Evolutionary conservation across 2,329 filamentous ascomycete species (phyloP), one percentile per base, ranked within the genome.

Genomic region (Apiospora rasikravindrae): DNA sequence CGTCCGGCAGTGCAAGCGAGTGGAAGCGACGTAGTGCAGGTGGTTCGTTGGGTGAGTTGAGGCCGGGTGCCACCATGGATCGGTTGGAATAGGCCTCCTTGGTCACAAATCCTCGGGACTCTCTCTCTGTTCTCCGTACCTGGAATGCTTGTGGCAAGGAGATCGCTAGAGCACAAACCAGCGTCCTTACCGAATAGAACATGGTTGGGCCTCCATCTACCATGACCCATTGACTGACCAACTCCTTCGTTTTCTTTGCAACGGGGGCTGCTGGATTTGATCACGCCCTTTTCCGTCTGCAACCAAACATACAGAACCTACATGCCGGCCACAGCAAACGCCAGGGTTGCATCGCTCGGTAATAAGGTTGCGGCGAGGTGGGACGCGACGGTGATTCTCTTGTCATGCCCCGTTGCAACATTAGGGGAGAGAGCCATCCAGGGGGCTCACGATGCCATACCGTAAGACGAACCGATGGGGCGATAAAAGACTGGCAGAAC

Each of bases 11-110:
- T 64, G 57, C 57, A 64, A 40, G 57, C 33, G 57, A 64, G 57
- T 40, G 57, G 19, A 64, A 40, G 57, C 57, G 57, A 64, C 57
- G 57, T 64, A n/a, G 57, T 64, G 57, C 57, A 64, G 19, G 57
- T 40, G 57, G 57, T 40, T 40, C 57, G 22, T 29, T 29, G 33
- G 57, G 19, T 40, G 57, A n/a, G 57, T 40, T 64, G 33, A 37
- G 57, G 57, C 57, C 57, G 57, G 33, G 57, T 64, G 57, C 19
- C 57, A 64, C 57, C 33, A 64, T 40, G 33, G 57, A 64, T 64
- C 8, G 57, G 57, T 13, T 64, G 26, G n/a, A 11, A 51, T 51
- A 51, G 49, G 4, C 49, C n/a, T 51, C 10, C 49, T 64, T 64
- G 19, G 33, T 64, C 57, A 64, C 33, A n/a, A 64, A 64, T n/a